A percentile compares a stretch with the other conserved stretches of the same genome.
phyloP scores from a whole-genome alignment of 164 flowering plant species.

The Vitis labrusca region DNA sequence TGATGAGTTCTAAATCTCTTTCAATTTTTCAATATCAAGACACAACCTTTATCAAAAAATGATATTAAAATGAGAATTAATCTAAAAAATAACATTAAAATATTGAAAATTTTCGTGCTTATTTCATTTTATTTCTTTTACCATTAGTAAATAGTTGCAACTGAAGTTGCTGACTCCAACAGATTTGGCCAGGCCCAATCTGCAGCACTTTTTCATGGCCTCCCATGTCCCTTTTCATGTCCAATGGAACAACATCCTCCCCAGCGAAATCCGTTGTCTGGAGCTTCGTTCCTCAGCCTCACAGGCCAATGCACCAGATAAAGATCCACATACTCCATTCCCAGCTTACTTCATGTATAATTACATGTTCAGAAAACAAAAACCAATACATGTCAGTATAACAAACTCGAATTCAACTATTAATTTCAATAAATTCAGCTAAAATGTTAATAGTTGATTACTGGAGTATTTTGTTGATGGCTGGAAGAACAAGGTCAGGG shows the following conservation, averaged over 20 bases:
- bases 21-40: too few relatives aligned
- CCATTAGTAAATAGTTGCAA: background rate
- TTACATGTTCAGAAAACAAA: too few relatives aligned
- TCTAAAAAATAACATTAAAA: too few relatives aligned
- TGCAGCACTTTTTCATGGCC: slow-evolving; percentile 37
- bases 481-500: slow-evolving; percentile 30
- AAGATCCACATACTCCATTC: slow-evolving; percentile 28
- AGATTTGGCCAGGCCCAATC: slow-evolving; percentile 22
- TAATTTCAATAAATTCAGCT: too few relatives aligned
- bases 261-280: background rate
- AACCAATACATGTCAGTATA: too few relatives aligned
- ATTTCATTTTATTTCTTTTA: too few relatives aligned
- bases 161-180: slow-evolving; percentile 34
- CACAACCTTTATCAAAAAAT: too few relatives aligned
- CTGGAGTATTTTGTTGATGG: slow-evolving; percentile 28
- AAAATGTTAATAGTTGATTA: background rate
- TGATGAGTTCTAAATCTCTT: too few relatives aligned
- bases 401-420: too few relatives aligned
- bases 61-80: too few relatives aligned
- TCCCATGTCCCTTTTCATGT: slow-evolving; percentile 26
- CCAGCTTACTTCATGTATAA: slow-evolving; percentile 12
- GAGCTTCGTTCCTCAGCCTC: slow-evolving; percentile 12
- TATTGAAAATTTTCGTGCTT: too few relatives aligned
- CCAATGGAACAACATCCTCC: slow-evolving; percentile 14
- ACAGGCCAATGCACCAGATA: slow-evolving; percentile 33